Percentiles rank a stretch among this genome's conserved stretches.
Conservation (phyloP, 139 green algal species). For the Chlorella sp. region DNA sequence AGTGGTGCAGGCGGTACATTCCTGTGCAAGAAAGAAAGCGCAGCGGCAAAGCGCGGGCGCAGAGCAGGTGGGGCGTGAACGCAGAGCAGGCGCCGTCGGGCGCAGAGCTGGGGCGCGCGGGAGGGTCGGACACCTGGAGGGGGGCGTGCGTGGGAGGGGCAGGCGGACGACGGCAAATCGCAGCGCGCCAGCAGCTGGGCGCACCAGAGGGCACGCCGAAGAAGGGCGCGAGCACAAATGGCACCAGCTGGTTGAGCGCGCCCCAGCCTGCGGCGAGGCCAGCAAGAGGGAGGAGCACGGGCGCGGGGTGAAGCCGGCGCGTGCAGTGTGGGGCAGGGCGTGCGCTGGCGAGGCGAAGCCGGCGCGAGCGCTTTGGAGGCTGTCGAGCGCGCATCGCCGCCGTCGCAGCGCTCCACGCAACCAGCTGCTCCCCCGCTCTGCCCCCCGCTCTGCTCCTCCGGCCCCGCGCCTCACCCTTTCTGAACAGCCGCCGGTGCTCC, state of each 20-base stretch:
- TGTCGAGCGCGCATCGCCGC: background rate
- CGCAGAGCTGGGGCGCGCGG: too few species aligned
- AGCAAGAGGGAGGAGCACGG: background rate
- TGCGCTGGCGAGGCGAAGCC: too few species aligned
- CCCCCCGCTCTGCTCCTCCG: background rate
- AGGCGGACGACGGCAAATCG: too few species aligned
- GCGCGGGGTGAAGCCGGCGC: background rate
- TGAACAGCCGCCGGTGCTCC: constrained; percentile 72
- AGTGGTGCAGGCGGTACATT: constrained; percentile 83
- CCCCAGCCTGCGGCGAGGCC: background rate
- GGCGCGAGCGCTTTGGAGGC: too few species aligned
- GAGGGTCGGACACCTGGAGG: too few species aligned
- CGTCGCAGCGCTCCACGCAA: background rate
- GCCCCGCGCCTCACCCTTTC: constrained; percentile 22
- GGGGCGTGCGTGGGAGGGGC: too few species aligned
- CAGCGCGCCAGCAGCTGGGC: too few species aligned
- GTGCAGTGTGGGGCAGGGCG: too few species aligned
- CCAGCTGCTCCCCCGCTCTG: background rate
- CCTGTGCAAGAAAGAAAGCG: constrained; percentile 38
- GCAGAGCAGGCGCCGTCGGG: too few species aligned
- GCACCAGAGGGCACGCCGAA: constrained; percentile 21
- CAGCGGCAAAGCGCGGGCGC: too few species aligned
- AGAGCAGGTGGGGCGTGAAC: too few species aligned
- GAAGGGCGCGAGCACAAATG: constrained; percentile 10
- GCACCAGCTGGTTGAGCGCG: constrained; percentile 8